Conservation (phyloP, 2,329 filamentous ascomycete species). For the Epichloe scottii region DNA sequence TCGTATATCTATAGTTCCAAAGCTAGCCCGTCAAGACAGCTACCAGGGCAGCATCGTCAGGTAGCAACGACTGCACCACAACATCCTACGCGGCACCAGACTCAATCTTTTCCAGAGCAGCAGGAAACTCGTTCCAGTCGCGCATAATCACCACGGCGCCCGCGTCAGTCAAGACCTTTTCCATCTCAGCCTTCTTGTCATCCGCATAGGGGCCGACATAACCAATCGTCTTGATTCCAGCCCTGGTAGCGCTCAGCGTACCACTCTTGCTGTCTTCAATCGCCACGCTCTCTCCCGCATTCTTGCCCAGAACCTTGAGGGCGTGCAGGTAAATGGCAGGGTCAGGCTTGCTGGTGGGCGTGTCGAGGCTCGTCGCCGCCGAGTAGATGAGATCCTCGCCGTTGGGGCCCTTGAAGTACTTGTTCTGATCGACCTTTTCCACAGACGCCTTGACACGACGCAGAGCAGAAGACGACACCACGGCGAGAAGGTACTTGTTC, state of each 20-base stretch:
- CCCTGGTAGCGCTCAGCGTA: conserved; percentile 58
- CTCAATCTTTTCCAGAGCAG: conserved; percentile 33
- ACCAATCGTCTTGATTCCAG: conserved; percentile 68
- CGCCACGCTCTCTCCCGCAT: conserved; percentile 59
- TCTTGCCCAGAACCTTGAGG: conserved; percentile 59
- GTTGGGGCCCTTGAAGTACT: conserved; percentile 47
- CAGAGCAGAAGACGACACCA: conserved; percentile 71
- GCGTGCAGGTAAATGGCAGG: conserved; percentile 78
- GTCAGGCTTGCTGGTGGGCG: conserved; percentile 82
- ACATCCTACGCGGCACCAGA: conserved; percentile 13
- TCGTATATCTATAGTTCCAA: neutral
- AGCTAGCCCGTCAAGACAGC: neutral
- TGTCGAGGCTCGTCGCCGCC: conserved; percentile 64
- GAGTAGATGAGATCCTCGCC: conserved; percentile 63
- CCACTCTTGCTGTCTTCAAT: conserved; percentile 86
- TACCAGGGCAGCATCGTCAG: neutral
- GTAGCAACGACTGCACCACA: neutral
- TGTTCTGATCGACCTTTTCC: conserved; percentile 65
- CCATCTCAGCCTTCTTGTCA: conserved; percentile 53
- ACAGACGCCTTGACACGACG: conserved; percentile 67
- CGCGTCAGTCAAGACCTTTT: conserved; percentile 43
- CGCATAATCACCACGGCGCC: conserved; percentile 52
- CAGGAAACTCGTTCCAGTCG: conserved; percentile 45
- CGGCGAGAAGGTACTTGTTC: conserved; percentile 59
- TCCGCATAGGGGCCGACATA: conserved; percentile 70